A percentile compares a stretch with the other conserved stretches of the same genome.
phyloP scores from a whole-genome alignment of 306 rosid species.

The cucumber (Cucumis sativus) region DNA sequence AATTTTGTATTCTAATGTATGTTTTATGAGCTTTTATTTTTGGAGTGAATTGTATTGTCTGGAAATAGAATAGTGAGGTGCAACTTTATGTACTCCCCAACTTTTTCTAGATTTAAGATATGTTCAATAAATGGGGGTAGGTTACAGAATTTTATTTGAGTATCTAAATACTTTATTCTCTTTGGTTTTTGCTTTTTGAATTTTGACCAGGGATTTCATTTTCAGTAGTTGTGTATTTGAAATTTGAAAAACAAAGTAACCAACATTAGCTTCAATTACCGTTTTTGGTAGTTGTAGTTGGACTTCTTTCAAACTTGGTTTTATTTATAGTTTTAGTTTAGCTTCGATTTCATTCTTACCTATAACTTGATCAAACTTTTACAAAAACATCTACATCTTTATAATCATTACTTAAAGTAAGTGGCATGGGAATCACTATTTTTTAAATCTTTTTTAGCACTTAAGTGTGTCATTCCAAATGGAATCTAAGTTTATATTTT shows the following conservation, averaged over 20 bases:
- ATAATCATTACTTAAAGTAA: too few species aligned
- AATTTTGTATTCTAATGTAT: not conserved
- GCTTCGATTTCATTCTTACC: not conserved
- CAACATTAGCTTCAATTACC: not conserved
- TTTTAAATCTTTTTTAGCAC: too few species aligned
- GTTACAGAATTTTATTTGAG: not conserved
- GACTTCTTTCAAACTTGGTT: not conserved
- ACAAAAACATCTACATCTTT: too few species aligned
- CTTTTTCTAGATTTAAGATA: not conserved
- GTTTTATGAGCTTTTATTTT: not conserved
- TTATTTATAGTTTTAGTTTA: not conserved
- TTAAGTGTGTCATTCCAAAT: too few species aligned
- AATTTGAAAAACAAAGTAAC: not conserved
- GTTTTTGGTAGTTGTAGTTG: not conserved
- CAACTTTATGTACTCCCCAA: not conserved
- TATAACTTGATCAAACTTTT: too few species aligned
- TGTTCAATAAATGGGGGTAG: not conserved
- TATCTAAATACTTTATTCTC: not conserved
- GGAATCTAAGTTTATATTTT: too few species aligned
- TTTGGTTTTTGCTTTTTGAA: not conserved
- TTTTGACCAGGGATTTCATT: not conserved
- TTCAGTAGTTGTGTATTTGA: not conserved
- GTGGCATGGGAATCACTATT: too few species aligned
- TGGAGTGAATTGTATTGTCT: not conserved
- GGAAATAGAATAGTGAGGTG: not conserved